These are phyloP conservation scores for Endotrypanum monterogeii DNA, from an alignment of 208 protist genomes.

Conservation along the genomic window DNA sequence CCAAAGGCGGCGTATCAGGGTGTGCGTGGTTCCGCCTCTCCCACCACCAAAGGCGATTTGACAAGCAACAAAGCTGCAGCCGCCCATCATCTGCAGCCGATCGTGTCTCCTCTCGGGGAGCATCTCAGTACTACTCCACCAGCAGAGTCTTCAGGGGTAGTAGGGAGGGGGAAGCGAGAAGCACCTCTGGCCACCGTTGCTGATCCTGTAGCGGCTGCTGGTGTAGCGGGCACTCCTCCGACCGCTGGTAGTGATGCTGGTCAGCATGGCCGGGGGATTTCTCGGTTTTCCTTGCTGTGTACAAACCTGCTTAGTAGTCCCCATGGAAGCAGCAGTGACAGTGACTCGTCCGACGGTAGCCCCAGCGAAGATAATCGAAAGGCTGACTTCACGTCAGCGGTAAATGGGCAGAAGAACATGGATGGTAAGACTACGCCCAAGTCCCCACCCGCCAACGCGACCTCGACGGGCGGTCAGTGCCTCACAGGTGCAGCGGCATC, in stretches of 20 bases:
- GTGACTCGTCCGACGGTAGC: constrained; percentile 16
- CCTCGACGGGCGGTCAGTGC: neutral
- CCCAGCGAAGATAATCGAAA: neutral
- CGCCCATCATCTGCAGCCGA: constrained; percentile 35
- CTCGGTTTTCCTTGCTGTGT: constrained; percentile 24
- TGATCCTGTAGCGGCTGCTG: neutral
- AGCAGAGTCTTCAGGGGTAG: neutral
- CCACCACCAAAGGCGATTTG: neutral
- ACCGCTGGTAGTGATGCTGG: neutral
- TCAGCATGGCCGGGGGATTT: neutral
- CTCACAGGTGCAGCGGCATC: neutral
- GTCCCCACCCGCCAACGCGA: neutral
- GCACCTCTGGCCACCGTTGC: neutral
- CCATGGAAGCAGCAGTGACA: constrained; percentile 23
- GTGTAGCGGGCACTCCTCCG: neutral
- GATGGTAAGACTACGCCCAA: constrained; percentile 1
- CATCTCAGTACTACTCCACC: neutral
- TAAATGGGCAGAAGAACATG: constrained; percentile 10
- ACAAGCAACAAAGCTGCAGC: constrained; percentile 10
- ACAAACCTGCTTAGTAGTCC: constrained; percentile 34
- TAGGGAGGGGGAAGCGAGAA: neutral
- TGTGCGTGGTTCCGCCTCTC: neutral
- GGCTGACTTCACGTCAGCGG: constrained; percentile 6
- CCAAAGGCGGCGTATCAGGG: neutral
- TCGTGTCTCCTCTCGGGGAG: constrained; percentile 4